These are phyloP conservation scores for Funneliformis caledonium DNA, from an alignment of 371 early-diverging fungal genomes.

Conservation along the genomic window DNA sequence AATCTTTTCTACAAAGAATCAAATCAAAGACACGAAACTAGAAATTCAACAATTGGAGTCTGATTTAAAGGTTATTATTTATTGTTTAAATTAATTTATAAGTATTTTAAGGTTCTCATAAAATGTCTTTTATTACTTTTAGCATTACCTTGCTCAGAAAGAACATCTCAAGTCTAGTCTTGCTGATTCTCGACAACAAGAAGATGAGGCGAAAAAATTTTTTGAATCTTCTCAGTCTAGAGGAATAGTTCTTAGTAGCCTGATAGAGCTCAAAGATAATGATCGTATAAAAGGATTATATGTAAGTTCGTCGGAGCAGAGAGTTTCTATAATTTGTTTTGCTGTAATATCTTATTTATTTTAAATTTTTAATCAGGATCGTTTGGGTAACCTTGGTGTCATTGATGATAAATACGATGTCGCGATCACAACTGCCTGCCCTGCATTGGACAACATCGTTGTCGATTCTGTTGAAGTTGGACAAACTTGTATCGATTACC, in stretches of 20 bases:
- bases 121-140: background rate
- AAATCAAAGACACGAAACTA: background rate
- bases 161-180: conserved; percentile 32
- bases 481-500: conserved; percentile 45
- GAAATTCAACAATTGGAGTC: background rate
- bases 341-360: too few relatives aligned
- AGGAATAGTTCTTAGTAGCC: conserved; percentile 58
- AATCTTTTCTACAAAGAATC: conserved; percentile 21
- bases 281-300: too few relatives aligned
- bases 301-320: too few relatives aligned
- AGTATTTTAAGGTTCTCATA: background rate
- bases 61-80: conserved; percentile 43
- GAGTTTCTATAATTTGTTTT: background rate
- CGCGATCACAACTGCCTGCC: too few relatives aligned
- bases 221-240: conserved; percentile 61
- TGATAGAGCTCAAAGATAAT: too few relatives aligned
- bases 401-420: too few relatives aligned
- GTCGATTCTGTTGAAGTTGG: too few relatives aligned
- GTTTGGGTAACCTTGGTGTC: too few relatives aligned
- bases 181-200: conserved; percentile 54
- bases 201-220: conserved; percentile 67
- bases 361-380: too few relatives aligned
- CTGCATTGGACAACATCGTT: too few relatives aligned
- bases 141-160: conserved; percentile 13
- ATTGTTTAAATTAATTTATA: background rate